Evolutionary conservation across 495 filamentous ascomycete genomes (phyloP).

Genomic region (Chaetomidium leptoderma): DNA sequence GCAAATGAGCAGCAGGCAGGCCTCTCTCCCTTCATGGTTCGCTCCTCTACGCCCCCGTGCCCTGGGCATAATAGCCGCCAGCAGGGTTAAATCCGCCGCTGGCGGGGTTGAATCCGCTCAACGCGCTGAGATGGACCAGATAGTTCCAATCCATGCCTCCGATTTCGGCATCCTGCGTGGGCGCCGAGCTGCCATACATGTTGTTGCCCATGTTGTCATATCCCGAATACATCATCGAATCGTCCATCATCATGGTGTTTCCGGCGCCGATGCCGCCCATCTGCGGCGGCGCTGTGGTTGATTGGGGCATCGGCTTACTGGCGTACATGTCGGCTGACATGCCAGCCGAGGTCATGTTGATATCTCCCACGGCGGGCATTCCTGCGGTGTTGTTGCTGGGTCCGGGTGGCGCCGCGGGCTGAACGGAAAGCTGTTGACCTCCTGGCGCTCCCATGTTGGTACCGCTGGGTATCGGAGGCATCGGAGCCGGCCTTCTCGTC

Average conservation of each 20-base stretch:
- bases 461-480: not conserved
- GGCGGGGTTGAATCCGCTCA: slow-evolving; percentile 34
- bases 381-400: not conserved
- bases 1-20: too few relatives aligned
- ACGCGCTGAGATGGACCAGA: slow-evolving; percentile 36
- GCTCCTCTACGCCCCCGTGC: slow-evolving; percentile 1
- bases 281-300: slow-evolving; percentile 7
- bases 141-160: slow-evolving; percentile 46
- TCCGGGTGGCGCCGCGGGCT: not conserved
- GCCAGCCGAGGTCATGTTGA: not conserved
- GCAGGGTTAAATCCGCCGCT: too few relatives aligned
- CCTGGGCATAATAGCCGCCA: slow-evolving; percentile 9
- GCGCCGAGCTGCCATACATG: slow-evolving; percentile 20
- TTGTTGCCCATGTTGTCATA: slow-evolving; percentile 23
- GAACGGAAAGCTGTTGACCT: slow-evolving; percentile 1
- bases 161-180: slow-evolving; percentile 38
- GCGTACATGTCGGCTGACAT: slow-evolving; percentile 16
- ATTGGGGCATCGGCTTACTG: slow-evolving; percentile 16
- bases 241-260: slow-evolving; percentile 25
- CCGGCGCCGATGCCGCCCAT: slow-evolving; percentile 8
- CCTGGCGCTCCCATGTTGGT: not conserved
- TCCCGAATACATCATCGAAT: slow-evolving; percentile 27
- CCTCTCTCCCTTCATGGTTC: not conserved
- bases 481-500: slow-evolving; percentile 19
- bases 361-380: not conserved